Base-by-base conservation (phyloP, 2,329 filamentous ascomycete genomes). In the Tolypocladium capitatum region DNA sequence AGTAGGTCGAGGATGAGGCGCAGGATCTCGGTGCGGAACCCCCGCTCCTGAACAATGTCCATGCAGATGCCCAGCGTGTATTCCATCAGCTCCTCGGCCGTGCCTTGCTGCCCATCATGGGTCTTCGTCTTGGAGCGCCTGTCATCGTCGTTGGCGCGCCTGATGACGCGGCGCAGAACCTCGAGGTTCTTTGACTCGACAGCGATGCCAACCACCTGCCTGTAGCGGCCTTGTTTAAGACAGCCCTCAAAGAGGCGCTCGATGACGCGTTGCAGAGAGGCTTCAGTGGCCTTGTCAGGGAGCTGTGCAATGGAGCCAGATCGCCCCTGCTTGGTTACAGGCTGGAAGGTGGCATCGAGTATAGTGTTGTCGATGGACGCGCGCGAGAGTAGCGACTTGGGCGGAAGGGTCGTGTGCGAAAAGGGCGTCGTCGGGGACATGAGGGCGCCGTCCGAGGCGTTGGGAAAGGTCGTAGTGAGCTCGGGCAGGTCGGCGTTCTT, bases 31-130 rank as follows among this genome's bases (percentile, higher is more conserved):
- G 76, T 79, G 52, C 92, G 81, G 60, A 97, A 78, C 43, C 83
- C 82, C 46, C 91, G 81, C 69, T 98, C 92, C 67, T 97, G 92
- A 18, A 98, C 89, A 51, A 97, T 84, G 52, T 94, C 90, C 88
- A 98, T 94, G 73, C 91, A 96, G 55, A 98, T 94, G 56, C 90
- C 82, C 52, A 98, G 70, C 20, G 92, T 85, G 60, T 98, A 98
- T 57, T 98, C 92, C 83, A 98, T 92, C 49, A 98, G 70, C 63
- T 97, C 91, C 62, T 97, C 90, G 18, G 88, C 84, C 28, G 83
- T 79, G 4, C 78, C 75, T 44, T 72, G 67, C 11, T 65, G 64
- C 40, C 70, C 67, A 21, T 75, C 74, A 33, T 69, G 66, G 5
- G 67, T 46, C 53, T 81, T 78, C 4, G 70, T 66, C 61, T 83